Evolutionary conservation across 1,284 basidiomycete species (phyloP), one percentile per base, ranked within the genome.

Genomic region (Ustilago sp.): DNA sequence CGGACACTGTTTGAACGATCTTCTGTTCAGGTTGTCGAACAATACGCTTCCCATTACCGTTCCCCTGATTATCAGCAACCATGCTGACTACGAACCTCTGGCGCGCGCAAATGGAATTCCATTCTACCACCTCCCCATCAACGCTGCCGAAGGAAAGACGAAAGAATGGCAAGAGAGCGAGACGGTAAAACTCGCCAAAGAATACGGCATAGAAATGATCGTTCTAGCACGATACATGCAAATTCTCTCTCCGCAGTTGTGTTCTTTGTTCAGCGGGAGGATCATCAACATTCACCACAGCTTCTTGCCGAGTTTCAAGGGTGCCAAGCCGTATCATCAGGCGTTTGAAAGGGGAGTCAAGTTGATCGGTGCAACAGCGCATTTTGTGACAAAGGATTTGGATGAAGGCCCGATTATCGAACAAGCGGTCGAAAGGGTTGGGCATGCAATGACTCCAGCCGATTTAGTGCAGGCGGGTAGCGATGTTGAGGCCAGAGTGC

Each of bases 201-300:
- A 85, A 68, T 78, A 85, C 74, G 68, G 82, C 3, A 77, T 85
- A 41, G 82, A 85, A 36, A 78, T 85, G 61, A 83, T 85, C 39
- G 84, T 85, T 1, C 72, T 85, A 0, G 84, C 84, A 8, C 62
- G 83, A 17, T 85, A 85, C 74, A 85, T 85, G 83, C 80, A 81
- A 69, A 83, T 85, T 54, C 77, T 85, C 23, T 71, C 63, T 5
- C 79, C 77, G 11, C 76, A 79, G 58, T 66, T 85, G 15, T 83
- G 83, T 72, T 34, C 53, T 32, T 41, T 79, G 38, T 81, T 81
- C 61, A 69, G 65, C 23, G 79, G 80, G 4, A 54, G 75, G 36
- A 84, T 85, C 52, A 85, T 85, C 68, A 85, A 85, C 71, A 85
- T 85, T 50, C 83, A 85, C 72, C 83, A 83, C 68, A 74, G 68